These are phyloP conservation scores for Scutellaria baicalensis DNA, from an alignment of 257 asterid species.

Conservation along the genomic window DNA sequence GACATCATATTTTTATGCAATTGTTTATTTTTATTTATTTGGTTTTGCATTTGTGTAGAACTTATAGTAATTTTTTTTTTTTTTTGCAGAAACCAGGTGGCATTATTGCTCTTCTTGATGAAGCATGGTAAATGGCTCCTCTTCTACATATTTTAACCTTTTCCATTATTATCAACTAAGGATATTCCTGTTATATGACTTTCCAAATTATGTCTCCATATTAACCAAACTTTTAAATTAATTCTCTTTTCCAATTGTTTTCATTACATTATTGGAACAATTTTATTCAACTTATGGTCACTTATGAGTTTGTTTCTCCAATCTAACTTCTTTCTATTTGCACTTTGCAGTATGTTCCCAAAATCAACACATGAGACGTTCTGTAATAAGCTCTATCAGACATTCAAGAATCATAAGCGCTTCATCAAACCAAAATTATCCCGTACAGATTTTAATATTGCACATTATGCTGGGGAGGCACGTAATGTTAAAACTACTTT, in stretches of 20 bases:
- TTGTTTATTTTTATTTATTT: background rate
- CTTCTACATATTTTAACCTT: constrained; percentile 3
- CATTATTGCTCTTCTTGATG: constrained; percentile 88
- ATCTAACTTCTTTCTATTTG: constrained; percentile 22
- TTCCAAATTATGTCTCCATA: constrained; percentile 5
- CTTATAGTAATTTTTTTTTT: constrained; percentile 13
- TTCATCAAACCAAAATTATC: constrained; percentile 94
- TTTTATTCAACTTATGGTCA: background rate
- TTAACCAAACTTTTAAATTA: background rate
- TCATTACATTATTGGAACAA: constrained; percentile 2
- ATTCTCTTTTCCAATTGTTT: background rate
- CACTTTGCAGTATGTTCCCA: constrained; percentile 98
- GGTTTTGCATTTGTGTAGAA: background rate
- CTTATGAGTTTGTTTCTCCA: constrained; percentile 14
- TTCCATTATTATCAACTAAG: background rate
- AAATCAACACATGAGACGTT: constrained; percentile 97
- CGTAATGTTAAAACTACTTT: constrained; percentile 18
- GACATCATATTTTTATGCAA: background rate
- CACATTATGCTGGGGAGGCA: constrained; percentile 99
- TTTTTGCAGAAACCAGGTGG: constrained; percentile 96
- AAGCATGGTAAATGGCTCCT: constrained; percentile 69
- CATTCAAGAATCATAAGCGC: constrained; percentile 86
- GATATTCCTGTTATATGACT: constrained; percentile 6
- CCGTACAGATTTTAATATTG: constrained; percentile 81
- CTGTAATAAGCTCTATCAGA: constrained; percentile 91